phyloP scores from a whole-genome alignment of 257 asterid genomes.

The Henckelia pumila region DNA sequence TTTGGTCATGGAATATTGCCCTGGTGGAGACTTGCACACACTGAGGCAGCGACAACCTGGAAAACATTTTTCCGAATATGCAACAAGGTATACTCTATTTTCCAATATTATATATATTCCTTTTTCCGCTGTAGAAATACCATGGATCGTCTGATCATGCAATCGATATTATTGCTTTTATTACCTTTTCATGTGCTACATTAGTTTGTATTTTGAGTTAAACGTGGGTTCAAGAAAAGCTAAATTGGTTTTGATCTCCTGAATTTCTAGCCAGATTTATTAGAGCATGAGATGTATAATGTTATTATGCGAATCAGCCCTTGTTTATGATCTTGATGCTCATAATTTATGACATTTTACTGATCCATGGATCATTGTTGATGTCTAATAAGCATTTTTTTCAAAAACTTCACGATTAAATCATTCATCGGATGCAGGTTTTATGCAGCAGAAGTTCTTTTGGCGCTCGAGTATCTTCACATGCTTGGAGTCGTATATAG shows the following conservation, averaged over 20 bases:
- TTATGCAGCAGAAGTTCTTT: conserved; percentile 78
- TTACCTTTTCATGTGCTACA: no score
- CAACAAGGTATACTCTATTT: conserved; percentile 39
- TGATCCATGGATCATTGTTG: neutral
- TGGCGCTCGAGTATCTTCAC: conserved; percentile 85
- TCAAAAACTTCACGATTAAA: neutral
- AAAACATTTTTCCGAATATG: conserved; percentile 52
- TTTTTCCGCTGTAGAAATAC: neutral
- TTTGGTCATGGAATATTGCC: conserved; percentile 60
- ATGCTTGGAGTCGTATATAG: conserved; percentile 85
- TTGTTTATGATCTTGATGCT: neutral
- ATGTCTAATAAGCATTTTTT: neutral
- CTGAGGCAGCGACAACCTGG: conserved; percentile 60
- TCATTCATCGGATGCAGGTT: conserved; percentile 41
- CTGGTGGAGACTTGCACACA: conserved; percentile 54
- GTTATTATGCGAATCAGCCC: neutral
- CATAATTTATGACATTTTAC: neutral
- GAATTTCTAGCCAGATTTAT: neutral
- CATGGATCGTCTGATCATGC: neutral
- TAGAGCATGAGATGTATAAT: neutral
- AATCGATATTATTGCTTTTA: neutral
- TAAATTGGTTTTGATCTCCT: neutral
- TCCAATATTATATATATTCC: conserved; percentile 8
- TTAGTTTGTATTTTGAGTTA: neutral
- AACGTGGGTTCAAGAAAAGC: neutral